A percentile compares a stretch with the other conserved stretches of the same genome.
Evolutionary conservation across 352 stramenopile species (phyloP).

Genomic region (Phytophthora palmivora): DNA sequence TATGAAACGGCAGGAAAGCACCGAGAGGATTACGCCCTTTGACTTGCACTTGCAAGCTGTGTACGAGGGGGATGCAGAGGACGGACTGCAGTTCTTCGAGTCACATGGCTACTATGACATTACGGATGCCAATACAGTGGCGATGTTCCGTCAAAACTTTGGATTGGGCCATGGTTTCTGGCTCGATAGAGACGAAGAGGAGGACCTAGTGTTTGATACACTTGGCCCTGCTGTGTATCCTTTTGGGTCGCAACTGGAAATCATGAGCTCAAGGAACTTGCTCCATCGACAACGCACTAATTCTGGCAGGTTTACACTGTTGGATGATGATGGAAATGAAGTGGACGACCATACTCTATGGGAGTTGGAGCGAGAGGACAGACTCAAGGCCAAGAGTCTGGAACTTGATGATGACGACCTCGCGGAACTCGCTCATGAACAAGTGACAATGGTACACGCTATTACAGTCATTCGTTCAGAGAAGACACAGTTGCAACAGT

Average conservation of each 20-base stretch:
- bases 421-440: constrained; percentile 64
- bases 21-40: constrained; percentile 51
- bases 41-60: constrained; percentile 72
- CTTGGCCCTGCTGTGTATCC: constrained; percentile 44
- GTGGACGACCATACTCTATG: constrained; percentile 62
- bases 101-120: constrained; percentile 87
- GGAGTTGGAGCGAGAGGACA: constrained; percentile 56
- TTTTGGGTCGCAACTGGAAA: constrained; percentile 41
- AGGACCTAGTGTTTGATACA: constrained; percentile 18
- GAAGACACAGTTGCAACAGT: constrained; percentile 65
- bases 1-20: constrained; percentile 20
- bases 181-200: constrained; percentile 41
- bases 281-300: constrained; percentile 36
- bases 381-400: constrained; percentile 59
- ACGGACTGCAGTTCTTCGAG: constrained; percentile 82
- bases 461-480: constrained; percentile 69
- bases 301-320: constrained; percentile 58
- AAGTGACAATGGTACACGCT: constrained; percentile 56
- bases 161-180: constrained; percentile 72
- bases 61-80: constrained; percentile 60
- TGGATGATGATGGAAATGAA: constrained; percentile 75
- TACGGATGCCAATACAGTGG: constrained; percentile 80
- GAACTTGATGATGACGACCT: constrained; percentile 74
- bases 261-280: constrained; percentile 42
- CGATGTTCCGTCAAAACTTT: constrained; percentile 83